These are phyloP conservation scores for Smithsoniella earleae DNA, from an alignment of 163 green algal genomes.

Conservation along the genomic window DNA sequence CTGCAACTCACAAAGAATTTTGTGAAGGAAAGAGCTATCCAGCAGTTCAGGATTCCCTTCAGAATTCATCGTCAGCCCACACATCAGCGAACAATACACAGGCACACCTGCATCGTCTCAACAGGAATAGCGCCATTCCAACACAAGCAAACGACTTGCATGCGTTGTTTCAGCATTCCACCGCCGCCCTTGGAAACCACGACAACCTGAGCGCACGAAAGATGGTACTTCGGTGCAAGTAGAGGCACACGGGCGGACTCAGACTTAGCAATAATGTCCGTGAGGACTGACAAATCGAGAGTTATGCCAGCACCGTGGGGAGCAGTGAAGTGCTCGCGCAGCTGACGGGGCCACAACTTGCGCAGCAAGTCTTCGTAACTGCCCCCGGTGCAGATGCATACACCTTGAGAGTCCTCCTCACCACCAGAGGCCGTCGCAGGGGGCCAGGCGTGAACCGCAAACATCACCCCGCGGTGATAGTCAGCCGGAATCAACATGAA, in stretches of 20 bases:
- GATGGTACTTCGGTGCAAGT: too few relatives aligned
- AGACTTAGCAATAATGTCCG: too few relatives aligned
- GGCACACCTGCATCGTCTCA: not conserved
- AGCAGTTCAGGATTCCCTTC: too few relatives aligned
- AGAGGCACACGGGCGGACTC: too few relatives aligned
- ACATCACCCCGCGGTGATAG: not conserved
- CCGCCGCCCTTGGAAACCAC: not conserved
- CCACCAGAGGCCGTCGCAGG: too few relatives aligned
- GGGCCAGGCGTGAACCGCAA: not conserved
- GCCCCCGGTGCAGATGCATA: constrained; percentile 2
- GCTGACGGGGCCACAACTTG: constrained; percentile 3
- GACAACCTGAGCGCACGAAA: not conserved
- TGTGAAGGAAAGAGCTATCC: too few relatives aligned
- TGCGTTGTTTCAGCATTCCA: constrained; percentile 6
- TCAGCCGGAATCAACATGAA: constrained; percentile 4
- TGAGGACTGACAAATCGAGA: too few relatives aligned
- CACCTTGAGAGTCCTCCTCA: not conserved
- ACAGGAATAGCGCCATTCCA: not conserved
- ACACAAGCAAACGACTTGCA: not conserved
- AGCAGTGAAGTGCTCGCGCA: not conserved
- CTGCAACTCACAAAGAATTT: too few relatives aligned
- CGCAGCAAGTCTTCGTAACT: not conserved
- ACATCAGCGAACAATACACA: too few relatives aligned
- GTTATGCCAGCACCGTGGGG: not conserved
- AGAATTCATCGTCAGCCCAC: too few relatives aligned